Evolutionary conservation across 176 grass and related monocot species (phyloP).

Genomic region (Avena sativa): DNA sequence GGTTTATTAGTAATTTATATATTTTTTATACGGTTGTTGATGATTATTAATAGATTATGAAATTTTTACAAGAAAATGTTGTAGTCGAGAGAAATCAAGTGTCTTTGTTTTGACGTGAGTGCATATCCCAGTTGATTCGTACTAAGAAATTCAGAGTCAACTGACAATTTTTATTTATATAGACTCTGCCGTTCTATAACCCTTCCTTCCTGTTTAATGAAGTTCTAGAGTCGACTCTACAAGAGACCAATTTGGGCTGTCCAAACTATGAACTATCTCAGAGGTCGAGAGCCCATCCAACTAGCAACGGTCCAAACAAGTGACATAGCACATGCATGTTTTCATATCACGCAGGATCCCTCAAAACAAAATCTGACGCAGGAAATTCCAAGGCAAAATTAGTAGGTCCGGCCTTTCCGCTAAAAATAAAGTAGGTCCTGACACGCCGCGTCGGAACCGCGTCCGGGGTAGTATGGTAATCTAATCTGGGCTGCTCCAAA

Average conservation of each 20-base stretch:
- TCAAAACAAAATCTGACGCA: background rate
- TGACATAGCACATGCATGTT: background rate
- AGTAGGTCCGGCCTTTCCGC: background rate
- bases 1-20: no score
- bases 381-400: background rate
- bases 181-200: no score
- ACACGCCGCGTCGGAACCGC: slow-evolving; percentile 29
- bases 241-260: background rate
- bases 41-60: no score
- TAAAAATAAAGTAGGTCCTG: background rate
- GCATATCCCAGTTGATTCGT: no score
- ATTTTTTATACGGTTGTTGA: no score
- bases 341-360: background rate
- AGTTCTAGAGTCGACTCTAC: background rate
- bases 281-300: background rate
- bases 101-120: no score
- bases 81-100: no score
- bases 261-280: background rate
- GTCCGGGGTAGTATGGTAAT: background rate
- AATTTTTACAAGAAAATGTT: no score
- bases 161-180: no score
- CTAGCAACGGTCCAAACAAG: no score
- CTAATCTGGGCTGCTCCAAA: slow-evolving; percentile 32
- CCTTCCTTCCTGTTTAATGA: no score
- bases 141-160: no score